phyloP scores from a whole-genome alignment of 305 asterid genomes.

The Fraxinus baroniana region DNA sequence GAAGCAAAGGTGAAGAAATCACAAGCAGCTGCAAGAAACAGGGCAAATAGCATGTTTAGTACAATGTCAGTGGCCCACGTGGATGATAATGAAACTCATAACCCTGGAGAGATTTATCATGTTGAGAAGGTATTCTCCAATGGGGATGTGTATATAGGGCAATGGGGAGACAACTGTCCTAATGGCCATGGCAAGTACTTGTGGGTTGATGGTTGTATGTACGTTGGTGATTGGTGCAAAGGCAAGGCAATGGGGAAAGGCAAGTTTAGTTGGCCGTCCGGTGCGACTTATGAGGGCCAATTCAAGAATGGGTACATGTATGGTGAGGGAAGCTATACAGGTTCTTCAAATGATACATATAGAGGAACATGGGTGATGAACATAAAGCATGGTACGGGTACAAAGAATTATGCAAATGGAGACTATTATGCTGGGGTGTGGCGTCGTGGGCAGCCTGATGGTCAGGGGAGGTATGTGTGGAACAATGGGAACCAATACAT shows the following conservation, averaged over 20 bases:
- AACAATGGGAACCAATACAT: slow-evolving; percentile 67
- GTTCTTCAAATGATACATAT: slow-evolving; percentile 60
- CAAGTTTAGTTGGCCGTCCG: slow-evolving; percentile 89
- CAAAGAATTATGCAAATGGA: slow-evolving; percentile 60
- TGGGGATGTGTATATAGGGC: slow-evolving; percentile 78
- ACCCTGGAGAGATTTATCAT: slow-evolving; percentile 42
- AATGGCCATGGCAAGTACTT: slow-evolving; percentile 75
- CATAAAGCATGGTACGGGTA: slow-evolving; percentile 68
- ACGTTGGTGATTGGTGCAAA: slow-evolving; percentile 70
- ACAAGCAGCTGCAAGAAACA: slow-evolving; percentile 49
- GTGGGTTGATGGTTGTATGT: slow-evolving; percentile 93
- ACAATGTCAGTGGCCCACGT: slow-evolving; percentile 95
- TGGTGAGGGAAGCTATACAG: slow-evolving; percentile 81
- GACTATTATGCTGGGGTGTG: slow-evolving; percentile 76
- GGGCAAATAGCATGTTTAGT: slow-evolving; percentile 43
- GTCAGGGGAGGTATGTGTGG: slow-evolving; percentile 86
- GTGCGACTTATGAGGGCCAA: slow-evolving; percentile 87
- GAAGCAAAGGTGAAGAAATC: slow-evolving; percentile 59
- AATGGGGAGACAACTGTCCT: slow-evolving; percentile 67
- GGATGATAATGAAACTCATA: slow-evolving; percentile 59
- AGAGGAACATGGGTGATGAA: slow-evolving; percentile 71
- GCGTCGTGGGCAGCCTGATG: slow-evolving; percentile 62
- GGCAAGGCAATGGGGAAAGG: slow-evolving; percentile 74
- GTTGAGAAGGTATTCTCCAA: slow-evolving; percentile 61
- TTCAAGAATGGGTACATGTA: slow-evolving; percentile 81